Conservation (phyloP, 208 protist genomes). For the Leishmania guyanensis region DNA sequence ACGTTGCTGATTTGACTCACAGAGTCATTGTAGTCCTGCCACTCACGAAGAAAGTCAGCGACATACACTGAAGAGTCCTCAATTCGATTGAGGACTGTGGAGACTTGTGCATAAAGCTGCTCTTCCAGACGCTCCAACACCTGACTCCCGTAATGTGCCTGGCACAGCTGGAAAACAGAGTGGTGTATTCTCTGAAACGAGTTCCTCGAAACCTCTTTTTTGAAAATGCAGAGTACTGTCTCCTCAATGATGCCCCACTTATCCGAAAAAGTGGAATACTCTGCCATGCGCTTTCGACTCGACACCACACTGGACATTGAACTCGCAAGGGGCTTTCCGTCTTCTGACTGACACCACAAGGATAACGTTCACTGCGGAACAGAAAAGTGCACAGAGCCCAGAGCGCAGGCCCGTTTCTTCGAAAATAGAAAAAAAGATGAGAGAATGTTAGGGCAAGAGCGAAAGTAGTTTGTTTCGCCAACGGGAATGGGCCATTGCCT, state of each 20-base stretch:
- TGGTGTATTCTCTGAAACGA: conserved; percentile 86
- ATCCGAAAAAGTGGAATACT: conserved; percentile 36
- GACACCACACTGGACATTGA: conserved; percentile 17
- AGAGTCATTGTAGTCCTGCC: conserved; percentile 52
- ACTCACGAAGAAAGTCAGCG: conserved; percentile 43
- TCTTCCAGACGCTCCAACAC: conserved; percentile 52
- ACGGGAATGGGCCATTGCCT: neutral
- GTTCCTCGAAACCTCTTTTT: conserved; percentile 42
- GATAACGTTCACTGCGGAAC: neutral
- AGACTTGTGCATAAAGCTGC: conserved; percentile 40
- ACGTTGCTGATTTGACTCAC: conserved; percentile 51
- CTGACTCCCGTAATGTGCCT: conserved; percentile 38
- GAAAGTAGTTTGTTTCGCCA: neutral
- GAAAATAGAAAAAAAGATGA: conserved; percentile 13
- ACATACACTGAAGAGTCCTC: conserved; percentile 35
- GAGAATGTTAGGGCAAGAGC: neutral
- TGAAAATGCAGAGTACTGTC: conserved; percentile 53
- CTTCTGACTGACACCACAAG: neutral
- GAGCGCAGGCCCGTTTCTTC: conserved; percentile 10
- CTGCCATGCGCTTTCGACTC: conserved; percentile 33
- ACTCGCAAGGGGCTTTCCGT: conserved; percentile 7
- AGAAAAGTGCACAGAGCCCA: neutral
- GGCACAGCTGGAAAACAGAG: conserved; percentile 73
- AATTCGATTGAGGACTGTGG: conserved; percentile 34
- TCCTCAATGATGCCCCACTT: conserved; percentile 72